Percentiles rank a stretch among this genome's conserved stretches.
phyloP scores from a whole-genome alignment of 306 rosid species.

The Spatholobus suberectus region DNA sequence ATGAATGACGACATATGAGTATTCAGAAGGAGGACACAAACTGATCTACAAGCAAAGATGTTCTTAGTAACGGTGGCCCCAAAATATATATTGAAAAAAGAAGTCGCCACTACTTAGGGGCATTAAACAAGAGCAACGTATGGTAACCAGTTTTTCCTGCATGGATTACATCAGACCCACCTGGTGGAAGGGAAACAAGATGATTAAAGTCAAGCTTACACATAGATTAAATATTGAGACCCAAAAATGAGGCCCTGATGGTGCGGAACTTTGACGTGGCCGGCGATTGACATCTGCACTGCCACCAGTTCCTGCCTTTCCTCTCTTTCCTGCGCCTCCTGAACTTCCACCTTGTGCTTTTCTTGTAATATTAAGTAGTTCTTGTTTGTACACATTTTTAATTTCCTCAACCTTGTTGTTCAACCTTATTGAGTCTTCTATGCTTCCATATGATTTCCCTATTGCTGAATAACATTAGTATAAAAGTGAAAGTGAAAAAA shows the following conservation, averaged over 20 bases:
- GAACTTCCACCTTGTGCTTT: conserved; percentile 16
- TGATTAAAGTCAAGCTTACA: conserved; percentile 22
- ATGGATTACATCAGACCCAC: not conserved
- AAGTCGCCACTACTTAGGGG: not conserved
- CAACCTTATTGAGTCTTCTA: conserved; percentile 3
- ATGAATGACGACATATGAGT: not conserved
- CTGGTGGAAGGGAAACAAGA: conserved; percentile 15
- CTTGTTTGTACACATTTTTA: not conserved
- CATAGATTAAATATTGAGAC: conserved; percentile 2
- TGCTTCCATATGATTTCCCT: conserved; percentile 39
- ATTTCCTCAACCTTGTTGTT: conserved; percentile 26
- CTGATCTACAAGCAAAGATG: conserved; percentile 1
- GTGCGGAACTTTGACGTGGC: conserved; percentile 29
- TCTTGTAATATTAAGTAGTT: not conserved
- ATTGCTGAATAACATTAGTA: not conserved
- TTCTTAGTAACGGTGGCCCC: not conserved
- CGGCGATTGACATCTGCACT: conserved; percentile 5
- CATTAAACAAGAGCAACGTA: not conserved
- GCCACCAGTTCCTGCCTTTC: not conserved
- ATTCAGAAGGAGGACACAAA: not conserved
- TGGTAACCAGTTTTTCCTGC: not conserved
- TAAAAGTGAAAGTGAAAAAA: not conserved
- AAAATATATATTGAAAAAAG: not conserved
- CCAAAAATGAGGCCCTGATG: conserved; percentile 29
- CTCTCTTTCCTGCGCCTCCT: not conserved